Evolutionary conservation across 140 eudicot species (phyloP), one percentile per base, ranked within the genome.

Genomic region (Erigeron philadelphicus): DNA sequence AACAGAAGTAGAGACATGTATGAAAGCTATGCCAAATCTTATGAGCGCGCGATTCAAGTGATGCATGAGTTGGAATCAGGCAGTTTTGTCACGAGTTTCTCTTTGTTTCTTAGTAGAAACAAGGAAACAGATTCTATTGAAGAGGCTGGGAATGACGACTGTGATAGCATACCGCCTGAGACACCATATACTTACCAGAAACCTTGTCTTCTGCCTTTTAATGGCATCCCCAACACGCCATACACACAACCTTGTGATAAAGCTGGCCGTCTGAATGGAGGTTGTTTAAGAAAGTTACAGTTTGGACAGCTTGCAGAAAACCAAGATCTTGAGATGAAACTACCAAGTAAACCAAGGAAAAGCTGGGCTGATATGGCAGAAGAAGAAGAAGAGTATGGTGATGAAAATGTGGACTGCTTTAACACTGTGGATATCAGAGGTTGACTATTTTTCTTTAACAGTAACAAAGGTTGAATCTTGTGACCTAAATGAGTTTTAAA

Each of bases 31-130:
- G 77, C 77, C 43, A 89, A 84, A 61, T 82, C 96, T 16, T 89
- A 66, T 17, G 89, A 86, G 35, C 90, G 96, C 64, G 96, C 95
- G 12, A 50, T 74, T 68, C 73, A 78, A 71, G 67, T 84, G 78
- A 65, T 89, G 81, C 67, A 60, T 56, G 84, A 86, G 71, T 64
- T 84, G 47, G 96, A 89, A 70, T 79, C 84, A 3, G 16, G 41
- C 50, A 60, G 61, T 38, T 31, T 11, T 72, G 53, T 8, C 9
- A 40, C 52, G 3, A 11, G 0, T 3, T 72, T 72, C 60, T 72
- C 69, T 31, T 25, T 31, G 16, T 71, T 72, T 72, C 50, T 72
- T n/a, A 49, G 50, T 72, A 60, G 60, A 60, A 72, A 72, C 50
- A 72, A 72, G 60, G 61, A 41, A 13, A 21, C 47, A 3, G 67